Percentiles rank a stretch among this genome's conserved stretches.
phyloP scores from a whole-genome alignment of 805 yeast genomes.

The Wickerhamiella galacta region DNA sequence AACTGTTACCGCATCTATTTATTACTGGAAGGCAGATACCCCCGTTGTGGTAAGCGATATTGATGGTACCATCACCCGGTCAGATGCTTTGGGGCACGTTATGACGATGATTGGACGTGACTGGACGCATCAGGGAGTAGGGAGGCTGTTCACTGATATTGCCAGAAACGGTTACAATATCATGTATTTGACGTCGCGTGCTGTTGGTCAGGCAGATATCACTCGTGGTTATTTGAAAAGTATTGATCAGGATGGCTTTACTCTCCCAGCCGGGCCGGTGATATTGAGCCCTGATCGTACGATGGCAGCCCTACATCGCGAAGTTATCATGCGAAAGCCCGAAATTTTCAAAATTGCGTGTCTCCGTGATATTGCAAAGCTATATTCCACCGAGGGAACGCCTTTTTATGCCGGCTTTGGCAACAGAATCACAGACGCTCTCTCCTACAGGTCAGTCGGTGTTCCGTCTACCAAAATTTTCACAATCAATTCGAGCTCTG shows the following conservation, averaged over 20 bases:
- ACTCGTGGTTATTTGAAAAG: slow-evolving; percentile 72
- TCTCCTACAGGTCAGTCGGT: slow-evolving; percentile 83
- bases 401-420: slow-evolving; percentile 98
- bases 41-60: slow-evolving; percentile 95
- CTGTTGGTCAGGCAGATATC: slow-evolving; percentile 88
- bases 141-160: slow-evolving; percentile 79
- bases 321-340: slow-evolving; percentile 85
- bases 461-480: slow-evolving; percentile 88
- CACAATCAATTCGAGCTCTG: slow-evolving; percentile 92
- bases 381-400: slow-evolving; percentile 42
- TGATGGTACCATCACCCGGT: slow-evolving; percentile 94
- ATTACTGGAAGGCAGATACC: slow-evolving; percentile 63
- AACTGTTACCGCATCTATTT: slow-evolving; percentile 52
- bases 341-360: slow-evolving; percentile 99
- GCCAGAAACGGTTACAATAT: slow-evolving; percentile 77
- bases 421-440: slow-evolving; percentile 88
- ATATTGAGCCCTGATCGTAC: slow-evolving; percentile 91
- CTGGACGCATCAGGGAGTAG: slow-evolving; percentile 97
- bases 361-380: slow-evolving; percentile 61
- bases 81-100: slow-evolving; percentile 95
- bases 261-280: slow-evolving; percentile 81
- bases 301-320: slow-evolving; percentile 84
- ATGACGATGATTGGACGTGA: slow-evolving; percentile 85
- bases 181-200: slow-evolving; percentile 83
- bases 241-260: slow-evolving; percentile 57